Evolutionary conservation across 352 stramenopile species (phyloP).

Genomic region (Globisporangium camurandrum): DNA sequence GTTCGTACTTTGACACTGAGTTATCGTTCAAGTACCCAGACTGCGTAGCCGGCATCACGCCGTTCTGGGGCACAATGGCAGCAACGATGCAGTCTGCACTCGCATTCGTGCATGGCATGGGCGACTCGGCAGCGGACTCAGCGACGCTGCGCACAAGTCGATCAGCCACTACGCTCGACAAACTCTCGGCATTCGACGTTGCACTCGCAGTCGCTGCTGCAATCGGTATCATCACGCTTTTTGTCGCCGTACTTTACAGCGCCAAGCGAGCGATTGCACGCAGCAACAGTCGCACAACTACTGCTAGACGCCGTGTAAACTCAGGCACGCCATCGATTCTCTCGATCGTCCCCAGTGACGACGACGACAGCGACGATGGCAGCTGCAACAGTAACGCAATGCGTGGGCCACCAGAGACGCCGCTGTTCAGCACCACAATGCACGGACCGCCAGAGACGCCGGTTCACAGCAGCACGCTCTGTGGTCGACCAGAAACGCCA

Average conservation of each 20-base stretch:
- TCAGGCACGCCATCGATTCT: not conserved
- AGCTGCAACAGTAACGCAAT: no score
- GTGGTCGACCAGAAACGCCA: not conserved
- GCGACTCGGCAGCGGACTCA: not conserved
- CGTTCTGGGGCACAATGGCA: no score
- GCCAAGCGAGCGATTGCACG: not conserved
- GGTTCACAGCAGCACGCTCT: not conserved
- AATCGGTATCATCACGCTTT: constrained; percentile 1
- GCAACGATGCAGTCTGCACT: not conserved
- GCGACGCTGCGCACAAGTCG: not conserved
- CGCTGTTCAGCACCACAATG: not conserved
- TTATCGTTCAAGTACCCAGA: constrained; percentile 8
- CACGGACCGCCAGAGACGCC: not conserved
- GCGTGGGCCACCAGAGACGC: not conserved
- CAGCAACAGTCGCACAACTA: not conserved
- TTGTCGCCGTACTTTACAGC: not conserved
- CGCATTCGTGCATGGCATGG: not conserved
- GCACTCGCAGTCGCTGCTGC: constrained; percentile 1
- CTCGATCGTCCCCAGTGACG: constrained; percentile 1
- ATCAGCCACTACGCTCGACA: not conserved
- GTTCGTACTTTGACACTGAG: constrained; percentile 9
- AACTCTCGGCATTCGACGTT: not conserved
- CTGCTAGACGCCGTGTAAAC: not conserved
- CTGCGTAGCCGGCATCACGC: constrained; percentile 6
- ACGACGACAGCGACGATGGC: not conserved